Base-by-base conservation (phyloP, 164 flowering plant genomes). In the Vitis rotundifolia region DNA sequence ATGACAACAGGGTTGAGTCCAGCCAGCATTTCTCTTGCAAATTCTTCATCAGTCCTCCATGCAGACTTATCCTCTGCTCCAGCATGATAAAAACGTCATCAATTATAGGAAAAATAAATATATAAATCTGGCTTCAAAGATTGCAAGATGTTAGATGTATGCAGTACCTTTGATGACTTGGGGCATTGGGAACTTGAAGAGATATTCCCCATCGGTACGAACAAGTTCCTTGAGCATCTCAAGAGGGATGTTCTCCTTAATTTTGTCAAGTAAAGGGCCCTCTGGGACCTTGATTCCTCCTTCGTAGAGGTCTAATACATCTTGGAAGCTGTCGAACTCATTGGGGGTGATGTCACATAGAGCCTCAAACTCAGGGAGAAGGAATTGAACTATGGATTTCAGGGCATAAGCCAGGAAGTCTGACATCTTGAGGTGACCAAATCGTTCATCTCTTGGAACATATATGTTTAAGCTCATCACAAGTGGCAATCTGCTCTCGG, bases 41-140 rank as follows among this genome's bases (percentile, higher is more conserved):
- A 92, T 80, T 92, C 97, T 74, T 80, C 92, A 63, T 92, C 98
- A 11, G 91, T 85, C 68, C 82, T 82, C 98, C 98, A 92, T n/a
- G 91, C 96, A 14, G 80, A 49, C 76, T 82, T 81, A 54, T 84
- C 77, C 70, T 73, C 97, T 92, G 87, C 69, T 14, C 56, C 59
- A 71, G 56, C 11, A 28, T 7, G 19, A 58, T 49, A 11, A 37
- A 49, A 68, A 59, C 14, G 44, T 71, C 52, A 61, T 37, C 44
- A 37, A 37, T 58, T 19, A 0, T 16, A 4, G 0, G 6, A 12
- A n/a, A 53, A 53, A 5, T 53, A 58, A 58, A 13, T 22, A 19
- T 8, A 5, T n/a, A 22, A 58, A 58, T 3, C 3, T 19, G 31
- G 61, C 11, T 16, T 58, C 26, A 15, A 59, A 13, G 9, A 44